phyloP scores from a whole-genome alignment of 495 filamentous ascomycete species.

The Choiromyces venosus region DNA sequence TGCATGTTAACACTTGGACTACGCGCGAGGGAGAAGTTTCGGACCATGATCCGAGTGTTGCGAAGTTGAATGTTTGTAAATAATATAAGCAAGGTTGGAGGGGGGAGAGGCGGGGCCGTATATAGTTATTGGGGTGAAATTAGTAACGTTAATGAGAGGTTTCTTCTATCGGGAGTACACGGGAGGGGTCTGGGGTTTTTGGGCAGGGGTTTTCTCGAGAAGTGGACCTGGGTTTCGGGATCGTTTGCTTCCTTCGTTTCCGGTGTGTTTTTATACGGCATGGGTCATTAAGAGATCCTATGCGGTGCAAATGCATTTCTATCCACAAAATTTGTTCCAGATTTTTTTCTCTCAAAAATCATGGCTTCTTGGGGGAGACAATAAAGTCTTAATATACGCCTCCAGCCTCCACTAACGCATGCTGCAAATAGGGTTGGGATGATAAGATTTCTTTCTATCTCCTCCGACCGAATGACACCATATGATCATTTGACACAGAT shows the following conservation, averaged over 20 bases:
- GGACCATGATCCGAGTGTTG: constrained; percentile 60
- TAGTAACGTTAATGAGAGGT: not conserved
- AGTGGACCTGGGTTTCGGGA: not conserved
- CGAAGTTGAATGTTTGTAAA: constrained; percentile 51
- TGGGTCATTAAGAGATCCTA: too few species aligned
- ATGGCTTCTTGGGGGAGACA: too few species aligned
- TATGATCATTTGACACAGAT: too few species aligned
- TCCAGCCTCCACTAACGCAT: too few species aligned
- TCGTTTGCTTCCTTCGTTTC: not conserved
- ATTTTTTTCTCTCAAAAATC: too few species aligned
- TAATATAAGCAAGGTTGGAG: not conserved
- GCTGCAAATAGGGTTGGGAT: too few species aligned
- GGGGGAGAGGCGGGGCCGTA: not conserved
- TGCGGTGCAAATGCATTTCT: too few species aligned
- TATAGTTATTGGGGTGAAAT: not conserved
- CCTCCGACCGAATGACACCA: too few species aligned
- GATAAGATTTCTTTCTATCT: too few species aligned
- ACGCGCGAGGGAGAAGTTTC: constrained; percentile 46
- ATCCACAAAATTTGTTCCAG: too few species aligned
- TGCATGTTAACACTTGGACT: constrained; percentile 60
- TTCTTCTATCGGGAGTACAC: not conserved
- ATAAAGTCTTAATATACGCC: too few species aligned
- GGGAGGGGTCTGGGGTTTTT: not conserved
- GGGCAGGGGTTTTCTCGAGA: not conserved
- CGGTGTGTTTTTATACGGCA: too few species aligned